Percentiles rank a stretch among this genome's conserved stretches.
These are phyloP conservation scores for Articulospora tetracladia DNA, from an alignment of 495 filamentous ascomycete species.

Conservation along the genomic window DNA sequence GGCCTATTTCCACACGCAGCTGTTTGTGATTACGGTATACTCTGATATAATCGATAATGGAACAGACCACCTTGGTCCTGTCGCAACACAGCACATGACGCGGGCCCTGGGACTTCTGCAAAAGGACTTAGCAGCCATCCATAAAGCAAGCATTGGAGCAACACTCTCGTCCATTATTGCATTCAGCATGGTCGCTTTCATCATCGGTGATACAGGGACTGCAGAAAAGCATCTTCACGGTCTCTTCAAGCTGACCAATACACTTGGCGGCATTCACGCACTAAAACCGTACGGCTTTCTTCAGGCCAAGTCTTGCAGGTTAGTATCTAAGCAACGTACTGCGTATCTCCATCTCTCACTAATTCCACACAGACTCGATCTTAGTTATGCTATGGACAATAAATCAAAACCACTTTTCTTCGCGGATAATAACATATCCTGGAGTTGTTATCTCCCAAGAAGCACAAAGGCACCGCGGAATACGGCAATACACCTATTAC, in stretches of 20 bases:
- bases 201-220: conserved; percentile 25
- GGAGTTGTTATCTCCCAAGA: not conserved
- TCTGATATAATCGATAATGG: not conserved
- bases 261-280: conserved; percentile 30
- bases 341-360: not conserved
- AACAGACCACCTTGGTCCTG: not conserved
- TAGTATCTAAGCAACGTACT: not conserved
- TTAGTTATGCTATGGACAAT: conserved; percentile 22
- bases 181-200: conserved; percentile 28
- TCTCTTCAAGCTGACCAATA: conserved; percentile 30
- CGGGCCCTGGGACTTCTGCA: not conserved
- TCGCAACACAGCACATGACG: not conserved
- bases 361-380: conserved; percentile 17
- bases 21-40: not conserved
- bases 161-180: conserved; percentile 28
- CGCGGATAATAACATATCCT: not conserved
- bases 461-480: not conserved
- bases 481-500: not conserved
- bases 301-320: conserved; percentile 27
- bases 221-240: conserved; percentile 33
- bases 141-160: conserved; percentile 7
- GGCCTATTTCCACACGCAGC: not conserved
- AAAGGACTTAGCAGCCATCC: not conserved
- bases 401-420: conserved; percentile 30
- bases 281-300: conserved; percentile 26